Base-by-base conservation (phyloP, 2,329 filamentous ascomycete species). In the Celoporthe dispersa region DNA sequence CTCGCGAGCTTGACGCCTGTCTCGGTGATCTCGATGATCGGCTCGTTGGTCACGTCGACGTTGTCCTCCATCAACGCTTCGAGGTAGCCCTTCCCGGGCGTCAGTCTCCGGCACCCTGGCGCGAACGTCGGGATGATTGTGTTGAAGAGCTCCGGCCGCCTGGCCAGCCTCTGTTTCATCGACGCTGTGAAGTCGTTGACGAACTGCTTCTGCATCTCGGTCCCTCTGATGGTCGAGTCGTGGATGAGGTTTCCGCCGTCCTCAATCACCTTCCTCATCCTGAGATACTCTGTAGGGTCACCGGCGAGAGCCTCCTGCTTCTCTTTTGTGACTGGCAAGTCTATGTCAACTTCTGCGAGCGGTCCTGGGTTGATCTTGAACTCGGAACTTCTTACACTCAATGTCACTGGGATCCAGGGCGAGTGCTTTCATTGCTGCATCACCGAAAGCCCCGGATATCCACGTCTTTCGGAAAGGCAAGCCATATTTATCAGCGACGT, bases 371-470 rank as follows among this genome's bases (percentile, higher is more conserved):
- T 6, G 4, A 11, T 31, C 31, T 53, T 14, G 25, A 9, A 35
- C 16, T 41, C 25, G 9, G 8, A 6, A 76, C 80, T 75, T 77
- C 80, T 75, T 77, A 84, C 83, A 83, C 2, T 79, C 75, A 0
- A 81, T 75, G 12, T 76, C 73, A 3, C 76, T 74, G 0, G 81
- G 80, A 59, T 84, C 79, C 4, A 84, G 69, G 0, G 83, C 84
- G 11, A 85, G 75, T 66, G 80, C 76, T 9, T 67, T 66, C 83
- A 85, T 85, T 33, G 79, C 78, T 73, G 79, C 70, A 60, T 85
- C 83, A 25, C 83, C 84, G 69, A 86, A 85, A 0, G 80, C 77
- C 22, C 81, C 81, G 11, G 82, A 80, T 64, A 87, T 70, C 85
- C 84, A 87, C 6, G 83, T 85, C 65, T 82, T 31, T 57, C 14